Conservation (phyloP, 2,329 filamentous ascomycete genomes). For the Colletotrichum cuscutae region DNA sequence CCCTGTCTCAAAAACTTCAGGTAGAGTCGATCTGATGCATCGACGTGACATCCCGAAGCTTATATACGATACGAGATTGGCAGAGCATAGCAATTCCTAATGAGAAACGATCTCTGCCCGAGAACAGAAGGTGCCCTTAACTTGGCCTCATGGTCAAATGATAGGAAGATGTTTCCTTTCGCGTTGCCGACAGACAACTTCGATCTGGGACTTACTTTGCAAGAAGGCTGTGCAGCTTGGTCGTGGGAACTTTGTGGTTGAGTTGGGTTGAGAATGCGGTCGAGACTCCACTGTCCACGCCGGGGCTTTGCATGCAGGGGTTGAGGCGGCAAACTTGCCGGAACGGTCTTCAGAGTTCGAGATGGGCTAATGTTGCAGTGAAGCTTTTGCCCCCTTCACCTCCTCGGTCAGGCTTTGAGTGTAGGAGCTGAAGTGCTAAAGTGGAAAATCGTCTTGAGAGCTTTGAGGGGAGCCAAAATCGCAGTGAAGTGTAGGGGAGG, state of each 20-base stretch:
- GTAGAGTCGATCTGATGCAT: background rate
- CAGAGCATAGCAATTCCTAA: background rate
- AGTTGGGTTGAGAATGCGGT: too few relatives aligned
- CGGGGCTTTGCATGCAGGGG: too few relatives aligned
- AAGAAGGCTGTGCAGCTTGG: background rate
- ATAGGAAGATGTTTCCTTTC: background rate
- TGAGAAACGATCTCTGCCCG: background rate
- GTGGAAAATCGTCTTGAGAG: too few relatives aligned
- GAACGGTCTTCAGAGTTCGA: too few relatives aligned
- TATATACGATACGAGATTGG: background rate
- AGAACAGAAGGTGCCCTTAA: rapidly evolving
- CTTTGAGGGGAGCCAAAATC: too few relatives aligned
- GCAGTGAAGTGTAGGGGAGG: too few relatives aligned
- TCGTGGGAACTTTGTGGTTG: background rate
- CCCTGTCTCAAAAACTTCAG: background rate
- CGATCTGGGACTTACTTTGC: background rate
- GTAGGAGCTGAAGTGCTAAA: too few relatives aligned
- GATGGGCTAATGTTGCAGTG: too few relatives aligned
- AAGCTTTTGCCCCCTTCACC: too few relatives aligned
- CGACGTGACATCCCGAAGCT: background rate
- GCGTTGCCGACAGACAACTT: background rate
- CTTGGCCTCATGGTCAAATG: background rate
- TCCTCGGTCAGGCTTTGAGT: too few relatives aligned
- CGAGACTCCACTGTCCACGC: too few relatives aligned
- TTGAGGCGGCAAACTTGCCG: too few relatives aligned